Base-by-base conservation (phyloP, 2,329 filamentous ascomycete species). In the Ceratocystis papillata region DNA sequence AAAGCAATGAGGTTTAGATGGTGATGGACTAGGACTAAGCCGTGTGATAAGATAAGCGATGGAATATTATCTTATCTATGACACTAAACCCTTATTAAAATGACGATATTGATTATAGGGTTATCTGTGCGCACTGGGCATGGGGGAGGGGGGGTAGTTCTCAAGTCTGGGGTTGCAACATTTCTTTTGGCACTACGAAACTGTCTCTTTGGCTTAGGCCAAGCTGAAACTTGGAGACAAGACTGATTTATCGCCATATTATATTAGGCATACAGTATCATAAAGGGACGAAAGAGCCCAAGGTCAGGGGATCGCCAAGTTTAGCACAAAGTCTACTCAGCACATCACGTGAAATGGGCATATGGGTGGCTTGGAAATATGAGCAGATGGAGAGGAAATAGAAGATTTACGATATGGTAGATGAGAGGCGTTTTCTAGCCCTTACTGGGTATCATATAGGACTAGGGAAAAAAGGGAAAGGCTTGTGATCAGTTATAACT, bases 21-120 rank as follows among this genome's bases (percentile, higher is more conserved):
- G 37, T 41, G 37, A 41, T 10, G 37, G 12, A 5, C 37, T 15
- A 41, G 37, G 37, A 41, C 37, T 4, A 4, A 41, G 37, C 12
- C 3, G 37, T 41, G 10, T 41, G 48, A 53, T 53, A 53, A 53
- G 48, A 53, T 53, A 53, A 53, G 48, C 37, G 48, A 53, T 25
- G 22, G 3, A 7, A 5, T 22, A 10, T 28, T 53, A 53, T 53
- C 48, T 53, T 53, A 53, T 53, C 48, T 53, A 3, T 1, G 3
- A 6, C 1, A 15, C 0, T 1, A 5, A 28, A 53, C 48, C 48
- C 48, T 41, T 41, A 41, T 15, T 1, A 4, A 5, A 41, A 12
- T 1, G 10, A 15, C 10, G 3, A 15, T 28, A 28, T 8, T 0
- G 10, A 8, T 1, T 1, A 2, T 25, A 28, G 48, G 48, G 48